A percentile compares a stretch with the other conserved stretches of the same genome.
Conservation (phyloP, 495 filamentous ascomycete genomes). For the Tetracladium setigerum region DNA sequence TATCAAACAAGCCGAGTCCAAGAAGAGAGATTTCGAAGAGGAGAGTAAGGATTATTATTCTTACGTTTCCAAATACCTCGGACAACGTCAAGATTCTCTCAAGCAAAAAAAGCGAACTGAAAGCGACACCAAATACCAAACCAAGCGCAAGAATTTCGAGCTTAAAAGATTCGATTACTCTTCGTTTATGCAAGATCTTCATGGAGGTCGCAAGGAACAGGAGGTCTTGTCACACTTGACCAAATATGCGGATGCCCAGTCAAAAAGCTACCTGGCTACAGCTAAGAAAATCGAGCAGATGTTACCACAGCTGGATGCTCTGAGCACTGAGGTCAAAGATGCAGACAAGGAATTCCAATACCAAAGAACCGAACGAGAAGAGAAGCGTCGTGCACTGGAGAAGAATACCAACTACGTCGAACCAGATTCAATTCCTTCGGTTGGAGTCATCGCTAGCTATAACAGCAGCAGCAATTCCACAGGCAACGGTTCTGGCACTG, state of each 20-base stretch:
- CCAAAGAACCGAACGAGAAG: constrained; percentile 84
- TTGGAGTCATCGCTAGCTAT: constrained; percentile 7
- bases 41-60: constrained; percentile 97
- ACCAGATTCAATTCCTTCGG: constrained; percentile 42
- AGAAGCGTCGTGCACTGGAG: constrained; percentile 81
- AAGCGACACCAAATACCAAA: constrained; percentile 94
- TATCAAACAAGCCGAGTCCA: constrained; percentile 95
- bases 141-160: constrained; percentile 88
- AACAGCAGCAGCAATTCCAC: constrained; percentile 1
- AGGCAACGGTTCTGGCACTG: not conserved
- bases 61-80: constrained; percentile 89
- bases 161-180: constrained; percentile 98
- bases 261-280: constrained; percentile 69
- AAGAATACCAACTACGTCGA: constrained; percentile 80
- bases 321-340: constrained; percentile 79
- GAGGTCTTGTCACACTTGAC: constrained; percentile 94
- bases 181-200: constrained; percentile 97
- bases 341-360: constrained; percentile 95
- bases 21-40: constrained; percentile 97
- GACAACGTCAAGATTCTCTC: constrained; percentile 87
- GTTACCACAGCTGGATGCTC: constrained; percentile 86
- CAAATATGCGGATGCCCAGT: constrained; percentile 87
- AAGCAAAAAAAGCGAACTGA: constrained; percentile 95
- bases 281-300: constrained; percentile 83
- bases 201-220: constrained; percentile 95